phyloP scores from a whole-genome alignment of 2,329 filamentous ascomycete genomes.

The Xylaria hypoxylon region DNA sequence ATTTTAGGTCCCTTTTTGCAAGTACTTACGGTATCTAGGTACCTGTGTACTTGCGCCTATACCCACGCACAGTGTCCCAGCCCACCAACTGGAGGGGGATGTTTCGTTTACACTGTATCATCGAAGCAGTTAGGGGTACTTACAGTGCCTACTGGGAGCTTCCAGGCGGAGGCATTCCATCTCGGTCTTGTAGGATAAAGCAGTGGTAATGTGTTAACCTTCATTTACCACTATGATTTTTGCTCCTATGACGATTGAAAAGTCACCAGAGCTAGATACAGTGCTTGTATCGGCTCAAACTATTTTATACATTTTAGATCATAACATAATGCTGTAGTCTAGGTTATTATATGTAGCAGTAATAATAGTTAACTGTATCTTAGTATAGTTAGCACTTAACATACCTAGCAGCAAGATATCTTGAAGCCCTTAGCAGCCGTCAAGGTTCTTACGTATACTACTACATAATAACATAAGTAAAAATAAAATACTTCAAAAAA shows the following conservation, averaged over 20 bases:
- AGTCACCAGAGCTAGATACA: neutral
- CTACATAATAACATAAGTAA: too few relatives aligned
- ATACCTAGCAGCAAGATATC: neutral
- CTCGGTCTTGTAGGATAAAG: neutral
- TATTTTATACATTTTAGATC: neutral
- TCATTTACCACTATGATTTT: neutral
- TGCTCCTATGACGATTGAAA: too few relatives aligned
- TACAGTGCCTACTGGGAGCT: neutral
- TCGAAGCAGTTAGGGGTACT: neutral
- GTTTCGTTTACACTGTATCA: neutral
- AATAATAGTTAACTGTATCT: neutral
- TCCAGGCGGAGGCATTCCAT: neutral
- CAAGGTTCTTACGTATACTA: too few relatives aligned
- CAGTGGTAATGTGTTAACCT: too few relatives aligned
- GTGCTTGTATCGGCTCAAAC: neutral
- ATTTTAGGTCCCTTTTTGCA: constrained; percentile 29
- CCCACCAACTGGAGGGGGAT: neutral
- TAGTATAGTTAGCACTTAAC: neutral
- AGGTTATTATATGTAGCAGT: neutral
- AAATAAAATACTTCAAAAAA: too few relatives aligned
- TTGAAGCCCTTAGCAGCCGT: neutral
- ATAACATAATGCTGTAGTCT: constrained; percentile 3
- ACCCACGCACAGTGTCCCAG: constrained; percentile 1
- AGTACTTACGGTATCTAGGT: constrained; percentile 1
- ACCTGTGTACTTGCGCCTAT: neutral